Conservation (phyloP, 176 grass and related monocot species). For the Leersia perrieri region DNA sequence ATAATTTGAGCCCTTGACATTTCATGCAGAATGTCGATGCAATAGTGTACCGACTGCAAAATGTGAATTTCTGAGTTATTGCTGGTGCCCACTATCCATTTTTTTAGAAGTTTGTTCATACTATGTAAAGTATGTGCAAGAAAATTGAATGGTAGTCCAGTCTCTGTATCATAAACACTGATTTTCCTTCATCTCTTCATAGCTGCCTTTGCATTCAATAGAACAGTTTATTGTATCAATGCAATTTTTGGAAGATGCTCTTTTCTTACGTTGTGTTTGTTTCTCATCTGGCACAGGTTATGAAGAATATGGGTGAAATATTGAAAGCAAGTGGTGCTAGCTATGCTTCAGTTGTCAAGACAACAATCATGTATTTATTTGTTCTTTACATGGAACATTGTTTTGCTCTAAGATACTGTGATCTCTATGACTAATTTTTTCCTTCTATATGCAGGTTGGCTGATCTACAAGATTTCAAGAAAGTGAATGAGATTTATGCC, state of each 20-base stretch:
- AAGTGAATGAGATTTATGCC: slow-evolving; percentile 86
- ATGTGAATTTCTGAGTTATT: slow-evolving; percentile 18
- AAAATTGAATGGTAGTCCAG: neutral
- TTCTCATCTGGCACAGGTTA: slow-evolving; percentile 42
- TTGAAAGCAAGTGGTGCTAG: slow-evolving; percentile 83
- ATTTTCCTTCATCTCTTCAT: neutral
- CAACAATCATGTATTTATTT: slow-evolving; percentile 81
- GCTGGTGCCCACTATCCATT: neutral
- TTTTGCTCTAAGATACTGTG: neutral
- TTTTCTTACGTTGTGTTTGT: neutral
- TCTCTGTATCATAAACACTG: neutral
- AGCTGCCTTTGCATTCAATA: neutral
- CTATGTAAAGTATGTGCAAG: neutral
- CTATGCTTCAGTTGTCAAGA: slow-evolving; percentile 95
- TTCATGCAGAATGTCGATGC: neutral
- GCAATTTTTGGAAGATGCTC: neutral
- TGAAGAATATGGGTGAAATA: slow-evolving; percentile 98
- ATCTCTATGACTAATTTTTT: slow-evolving; percentile 2
- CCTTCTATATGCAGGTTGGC: slow-evolving; percentile 62
- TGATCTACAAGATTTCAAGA: slow-evolving; percentile 95
- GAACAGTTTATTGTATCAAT: neutral
- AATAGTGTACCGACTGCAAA: neutral
- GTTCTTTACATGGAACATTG: neutral
- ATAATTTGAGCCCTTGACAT: neutral
- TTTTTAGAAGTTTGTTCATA: neutral